A percentile compares a stretch with the other conserved stretches of the same genome.
These are phyloP conservation scores for Ustilago sp. DNA, from an alignment of 1,284 basidiomycete species.

Conservation along the genomic window DNA sequence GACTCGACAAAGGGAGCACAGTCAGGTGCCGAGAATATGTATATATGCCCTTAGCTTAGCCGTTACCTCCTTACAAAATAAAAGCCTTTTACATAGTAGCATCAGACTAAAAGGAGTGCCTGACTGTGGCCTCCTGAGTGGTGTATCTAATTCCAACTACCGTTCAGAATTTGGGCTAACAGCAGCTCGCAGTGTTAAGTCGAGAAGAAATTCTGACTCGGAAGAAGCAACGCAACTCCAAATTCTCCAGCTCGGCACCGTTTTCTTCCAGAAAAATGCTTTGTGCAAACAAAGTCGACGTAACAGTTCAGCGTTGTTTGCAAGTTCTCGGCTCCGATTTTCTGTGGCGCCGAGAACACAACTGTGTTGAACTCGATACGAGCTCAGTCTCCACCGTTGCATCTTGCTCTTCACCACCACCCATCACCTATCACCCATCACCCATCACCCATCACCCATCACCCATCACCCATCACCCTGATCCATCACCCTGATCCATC, in stretches of 20 bases:
- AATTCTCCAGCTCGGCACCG: background rate
- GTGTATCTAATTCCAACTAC: too few species aligned
- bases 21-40: too few species aligned
- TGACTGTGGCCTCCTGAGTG: too few species aligned
- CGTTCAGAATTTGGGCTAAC: background rate
- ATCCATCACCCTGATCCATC: background rate
- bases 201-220: background rate
- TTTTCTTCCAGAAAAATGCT: background rate
- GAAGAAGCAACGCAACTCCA: background rate
- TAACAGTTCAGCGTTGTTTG: background rate
- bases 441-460: background rate
- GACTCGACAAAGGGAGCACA: too few species aligned
- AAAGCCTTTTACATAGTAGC: too few species aligned
- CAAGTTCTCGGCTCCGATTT: constrained; percentile 10
- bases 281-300: background rate
- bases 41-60: too few species aligned
- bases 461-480: background rate
- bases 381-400: background rate
- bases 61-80: too few species aligned
- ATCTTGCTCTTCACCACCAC: background rate
- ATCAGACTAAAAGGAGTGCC: too few species aligned
- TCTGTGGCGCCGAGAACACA: background rate
- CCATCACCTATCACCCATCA: background rate
- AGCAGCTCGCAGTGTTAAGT: background rate
- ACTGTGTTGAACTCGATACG: background rate